These are phyloP conservation scores for Talaromyces thailandensis DNA, from an alignment of 495 filamentous ascomycete species.

Conservation along the genomic window DNA sequence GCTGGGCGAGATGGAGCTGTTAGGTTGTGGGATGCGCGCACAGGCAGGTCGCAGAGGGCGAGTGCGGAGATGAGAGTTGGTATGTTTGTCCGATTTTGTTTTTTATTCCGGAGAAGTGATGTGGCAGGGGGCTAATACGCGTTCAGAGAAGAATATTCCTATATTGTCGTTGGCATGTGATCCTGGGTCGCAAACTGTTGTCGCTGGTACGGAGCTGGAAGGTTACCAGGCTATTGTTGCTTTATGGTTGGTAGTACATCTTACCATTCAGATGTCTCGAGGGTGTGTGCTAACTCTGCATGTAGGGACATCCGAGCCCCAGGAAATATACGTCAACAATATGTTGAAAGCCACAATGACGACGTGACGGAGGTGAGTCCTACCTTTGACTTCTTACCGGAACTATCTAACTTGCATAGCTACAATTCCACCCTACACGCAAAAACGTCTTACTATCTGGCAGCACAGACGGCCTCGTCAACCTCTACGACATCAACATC, in stretches of 20 bases:
- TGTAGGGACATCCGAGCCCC: slow-evolving; percentile 60
- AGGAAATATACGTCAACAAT: slow-evolving; percentile 44
- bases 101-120: slow-evolving; percentile 2
- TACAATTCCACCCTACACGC: slow-evolving; percentile 61
- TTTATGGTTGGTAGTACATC: slow-evolving; percentile 50
- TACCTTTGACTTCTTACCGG: not conserved
- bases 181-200: slow-evolving; percentile 47
- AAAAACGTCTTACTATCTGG: slow-evolving; percentile 66
- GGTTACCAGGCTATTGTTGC: slow-evolving; percentile 63
- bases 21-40: slow-evolving; percentile 37
- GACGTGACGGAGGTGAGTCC: slow-evolving; percentile 68
- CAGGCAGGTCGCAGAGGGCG: slow-evolving; percentile 16
- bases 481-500: slow-evolving; percentile 68
- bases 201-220: slow-evolving; percentile 70
- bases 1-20: slow-evolving; percentile 41
- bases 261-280: not conserved
- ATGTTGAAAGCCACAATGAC: slow-evolving; percentile 84
- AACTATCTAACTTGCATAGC: slow-evolving; percentile 22
- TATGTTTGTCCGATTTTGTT: slow-evolving; percentile 16
- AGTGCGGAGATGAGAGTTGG: slow-evolving; percentile 31
- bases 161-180: slow-evolving; percentile 64
- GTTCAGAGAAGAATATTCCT: slow-evolving; percentile 35
- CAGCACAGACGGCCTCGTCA: slow-evolving; percentile 87
- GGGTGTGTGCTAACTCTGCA: slow-evolving; percentile 23
- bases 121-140: not conserved